Conservation (phyloP, 257 asterid genomes). For the Cinchona pubescens region DNA sequence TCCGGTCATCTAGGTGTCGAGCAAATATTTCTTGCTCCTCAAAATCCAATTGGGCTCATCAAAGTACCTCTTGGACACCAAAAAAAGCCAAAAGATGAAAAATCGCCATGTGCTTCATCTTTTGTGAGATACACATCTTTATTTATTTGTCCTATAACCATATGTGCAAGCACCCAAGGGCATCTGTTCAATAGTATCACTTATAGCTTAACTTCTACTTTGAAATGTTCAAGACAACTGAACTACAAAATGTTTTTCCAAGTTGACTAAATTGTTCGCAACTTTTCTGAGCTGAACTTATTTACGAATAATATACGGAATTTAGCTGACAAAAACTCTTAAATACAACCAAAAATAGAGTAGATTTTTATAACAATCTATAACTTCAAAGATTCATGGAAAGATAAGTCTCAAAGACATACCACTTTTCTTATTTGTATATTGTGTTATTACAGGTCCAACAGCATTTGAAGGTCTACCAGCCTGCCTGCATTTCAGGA, state of each 20-base stretch:
- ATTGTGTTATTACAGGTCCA: constrained; percentile 66
- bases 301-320: no score
- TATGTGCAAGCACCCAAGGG: neutral
- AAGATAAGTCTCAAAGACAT: constrained; percentile 7
- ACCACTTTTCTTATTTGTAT: constrained; percentile 85
- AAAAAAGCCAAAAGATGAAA: neutral
- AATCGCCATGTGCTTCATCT: neutral
- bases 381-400: neutral
- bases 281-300: neutral
- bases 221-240: neutral
- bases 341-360: neutral
- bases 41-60: neutral
- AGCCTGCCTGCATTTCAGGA: constrained; percentile 71
- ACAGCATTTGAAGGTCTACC: constrained; percentile 67
- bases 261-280: neutral
- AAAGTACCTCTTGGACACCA: neutral
- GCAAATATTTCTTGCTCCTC: neutral
- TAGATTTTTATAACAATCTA: neutral
- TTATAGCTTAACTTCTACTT: neutral
- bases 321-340: neutral
- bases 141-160: neutral
- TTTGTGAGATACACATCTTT: neutral
- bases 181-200: neutral
- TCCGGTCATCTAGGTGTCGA: neutral
- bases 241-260: neutral